Percentiles rank a stretch among this genome's conserved stretches.
Evolutionary conservation across 1,284 basidiomycete genomes (phyloP).

Genomic region (Marasmius tenuissimus): DNA sequence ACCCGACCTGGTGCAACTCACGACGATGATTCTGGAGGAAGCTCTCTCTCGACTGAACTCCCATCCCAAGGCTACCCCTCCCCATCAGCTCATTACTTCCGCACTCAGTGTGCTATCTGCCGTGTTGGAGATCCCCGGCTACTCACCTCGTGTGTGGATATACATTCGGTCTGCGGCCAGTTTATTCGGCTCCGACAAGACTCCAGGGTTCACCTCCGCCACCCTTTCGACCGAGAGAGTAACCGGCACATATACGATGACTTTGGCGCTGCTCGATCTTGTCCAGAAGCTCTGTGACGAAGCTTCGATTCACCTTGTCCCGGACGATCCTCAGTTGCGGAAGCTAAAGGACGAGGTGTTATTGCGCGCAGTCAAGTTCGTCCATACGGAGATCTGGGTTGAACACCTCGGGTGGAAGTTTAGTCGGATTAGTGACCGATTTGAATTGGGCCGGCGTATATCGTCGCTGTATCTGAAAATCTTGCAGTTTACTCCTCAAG

Average conservation of each 20-base stretch:
- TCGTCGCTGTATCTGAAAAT: slow-evolving; percentile 67
- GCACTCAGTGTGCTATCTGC: slow-evolving; percentile 79
- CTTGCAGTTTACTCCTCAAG: slow-evolving; percentile 60
- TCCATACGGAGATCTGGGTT: slow-evolving; percentile 85
- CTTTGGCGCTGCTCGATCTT: slow-evolving; percentile 73
- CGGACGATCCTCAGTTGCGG: slow-evolving; percentile 57
- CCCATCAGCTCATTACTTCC: slow-evolving; percentile 72
- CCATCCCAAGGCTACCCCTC: slow-evolving; percentile 42
- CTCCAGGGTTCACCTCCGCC: slow-evolving; percentile 56
- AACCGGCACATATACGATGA: slow-evolving; percentile 78
- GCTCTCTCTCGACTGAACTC: slow-evolving; percentile 58
- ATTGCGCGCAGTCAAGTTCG: slow-evolving; percentile 71
- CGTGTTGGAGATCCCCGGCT: slow-evolving; percentile 71
- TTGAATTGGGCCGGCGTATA: slow-evolving; percentile 75
- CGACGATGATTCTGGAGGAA: slow-evolving; percentile 83
- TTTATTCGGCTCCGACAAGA: slow-evolving; percentile 68
- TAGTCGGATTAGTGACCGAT: slow-evolving; percentile 71
- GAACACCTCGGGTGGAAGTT: slow-evolving; percentile 86
- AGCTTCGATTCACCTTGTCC: slow-evolving; percentile 60
- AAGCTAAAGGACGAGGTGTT: slow-evolving; percentile 83
- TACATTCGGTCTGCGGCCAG: slow-evolving; percentile 78
- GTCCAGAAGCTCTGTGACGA: slow-evolving; percentile 77
- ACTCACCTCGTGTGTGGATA: slow-evolving; percentile 82
- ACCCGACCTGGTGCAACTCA: slow-evolving; percentile 76
- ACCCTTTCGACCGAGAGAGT: slow-evolving; percentile 72